Evolutionary conservation across 2,329 filamentous ascomycete genomes (phyloP).

Genomic region (Fusarium sp.): DNA sequence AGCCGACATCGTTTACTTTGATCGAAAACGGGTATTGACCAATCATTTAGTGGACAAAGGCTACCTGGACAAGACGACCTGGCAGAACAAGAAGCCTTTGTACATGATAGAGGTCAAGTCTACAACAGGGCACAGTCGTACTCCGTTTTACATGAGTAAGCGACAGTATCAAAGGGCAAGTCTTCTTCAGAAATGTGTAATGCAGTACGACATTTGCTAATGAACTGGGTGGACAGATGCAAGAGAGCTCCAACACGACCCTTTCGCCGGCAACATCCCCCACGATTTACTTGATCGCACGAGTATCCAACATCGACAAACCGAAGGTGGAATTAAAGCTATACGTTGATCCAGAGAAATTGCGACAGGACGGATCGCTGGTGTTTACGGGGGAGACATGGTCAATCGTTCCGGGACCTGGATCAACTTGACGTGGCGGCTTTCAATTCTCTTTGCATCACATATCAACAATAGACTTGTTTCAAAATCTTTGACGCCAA

Average conservation of each 20-base stretch:
- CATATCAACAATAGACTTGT: not conserved
- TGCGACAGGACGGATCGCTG: slow-evolving; percentile 39
- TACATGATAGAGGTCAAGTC: slow-evolving; percentile 66
- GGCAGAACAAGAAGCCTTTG: slow-evolving; percentile 45
- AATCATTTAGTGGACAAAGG: slow-evolving; percentile 48
- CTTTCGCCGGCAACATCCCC: not conserved
- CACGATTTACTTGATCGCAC: slow-evolving; percentile 54
- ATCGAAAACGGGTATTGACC: slow-evolving; percentile 50
- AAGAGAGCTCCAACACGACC: slow-evolving; percentile 4
- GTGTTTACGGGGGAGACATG: slow-evolving; percentile 31
- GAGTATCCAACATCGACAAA: slow-evolving; percentile 53
- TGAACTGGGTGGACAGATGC: slow-evolving; percentile 40
- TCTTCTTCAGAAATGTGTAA: not conserved
- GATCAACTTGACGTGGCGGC: not conserved
- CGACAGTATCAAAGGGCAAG: slow-evolving; percentile 56
- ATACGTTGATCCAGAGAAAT: slow-evolving; percentile 53
- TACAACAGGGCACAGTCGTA: slow-evolving; percentile 52
- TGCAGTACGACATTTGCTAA: not conserved
- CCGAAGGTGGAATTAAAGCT: slow-evolving; percentile 48
- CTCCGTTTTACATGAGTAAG: slow-evolving; percentile 60
- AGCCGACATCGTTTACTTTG: slow-evolving; percentile 59
- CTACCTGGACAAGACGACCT: slow-evolving; percentile 46
- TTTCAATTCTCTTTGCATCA: not conserved
- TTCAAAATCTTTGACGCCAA: not conserved
- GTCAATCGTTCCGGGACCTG: slow-evolving; percentile 21